Evolutionary conservation across 441 rosid species (phyloP).

Genomic region (Erodium trifolium): DNA sequence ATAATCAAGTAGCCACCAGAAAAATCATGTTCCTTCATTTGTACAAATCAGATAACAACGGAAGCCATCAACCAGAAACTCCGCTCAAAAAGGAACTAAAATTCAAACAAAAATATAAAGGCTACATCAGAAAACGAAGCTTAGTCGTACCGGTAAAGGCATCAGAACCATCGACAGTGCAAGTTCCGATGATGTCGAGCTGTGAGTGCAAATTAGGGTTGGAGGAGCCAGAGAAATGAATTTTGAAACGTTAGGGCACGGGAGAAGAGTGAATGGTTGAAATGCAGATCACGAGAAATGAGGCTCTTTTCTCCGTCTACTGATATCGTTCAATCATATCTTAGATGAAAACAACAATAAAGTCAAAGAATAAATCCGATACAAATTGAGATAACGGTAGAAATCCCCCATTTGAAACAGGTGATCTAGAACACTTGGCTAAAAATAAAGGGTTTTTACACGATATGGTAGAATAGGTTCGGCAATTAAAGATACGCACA

Average conservation of each 20-base stretch:
- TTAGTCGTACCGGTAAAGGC: background rate
- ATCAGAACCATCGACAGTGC: background rate
- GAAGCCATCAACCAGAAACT: background rate
- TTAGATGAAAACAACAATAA: no score
- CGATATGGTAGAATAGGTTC: no score
- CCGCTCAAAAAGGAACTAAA: background rate
- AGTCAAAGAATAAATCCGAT: no score
- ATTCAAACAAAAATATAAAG: background rate
- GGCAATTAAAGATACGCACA: no score
- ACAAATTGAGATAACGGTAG: no score
- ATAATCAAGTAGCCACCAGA: background rate
- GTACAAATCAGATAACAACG: background rate
- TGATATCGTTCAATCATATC: no score
- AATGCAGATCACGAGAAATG: slow-evolving; percentile 24
- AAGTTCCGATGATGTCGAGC: background rate
- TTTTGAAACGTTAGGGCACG: slow-evolving; percentile 31
- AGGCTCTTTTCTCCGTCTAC: no score
- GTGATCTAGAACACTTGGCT: no score
- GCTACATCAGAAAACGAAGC: background rate
- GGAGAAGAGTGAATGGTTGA: slow-evolving; percentile 30
- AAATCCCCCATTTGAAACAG: no score
- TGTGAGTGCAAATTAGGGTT: slow-evolving; percentile 2
- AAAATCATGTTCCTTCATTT: no score
- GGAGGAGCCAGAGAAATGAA: slow-evolving; percentile 8
- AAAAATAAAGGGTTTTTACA: no score